Conservation (phyloP, 768 basidiomycete species). For the Collybiopsis confluens region DNA sequence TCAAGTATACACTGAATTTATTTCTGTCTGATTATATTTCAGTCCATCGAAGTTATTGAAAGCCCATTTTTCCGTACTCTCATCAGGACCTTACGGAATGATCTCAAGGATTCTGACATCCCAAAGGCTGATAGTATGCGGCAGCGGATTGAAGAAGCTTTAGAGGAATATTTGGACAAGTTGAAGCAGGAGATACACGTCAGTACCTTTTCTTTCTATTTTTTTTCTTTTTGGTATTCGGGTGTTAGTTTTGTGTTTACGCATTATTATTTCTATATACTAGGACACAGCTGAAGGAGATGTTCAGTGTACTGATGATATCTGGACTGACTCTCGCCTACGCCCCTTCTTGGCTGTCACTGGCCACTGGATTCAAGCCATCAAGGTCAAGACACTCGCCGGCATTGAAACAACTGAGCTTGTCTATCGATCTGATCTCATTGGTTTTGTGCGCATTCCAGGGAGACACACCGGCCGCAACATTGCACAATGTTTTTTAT, state of each 20-base stretch:
- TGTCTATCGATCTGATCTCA: neutral
- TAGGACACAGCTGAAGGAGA: neutral
- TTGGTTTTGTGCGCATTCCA: neutral
- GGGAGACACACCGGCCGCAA: neutral
- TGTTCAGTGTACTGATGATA: neutral
- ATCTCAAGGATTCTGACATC: slow-evolving; percentile 1
- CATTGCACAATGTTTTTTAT: neutral
- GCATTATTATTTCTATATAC: neutral
- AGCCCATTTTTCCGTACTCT: slow-evolving; percentile 6
- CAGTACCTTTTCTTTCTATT: too few species aligned
- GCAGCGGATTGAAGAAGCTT: neutral
- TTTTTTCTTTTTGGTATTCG: too few species aligned
- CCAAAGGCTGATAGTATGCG: neutral
- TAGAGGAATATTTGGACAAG: neutral
- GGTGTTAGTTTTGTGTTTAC: neutral
- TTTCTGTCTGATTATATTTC: neutral
- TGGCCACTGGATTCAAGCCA: neutral
- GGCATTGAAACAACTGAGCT: neutral
- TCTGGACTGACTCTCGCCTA: neutral
- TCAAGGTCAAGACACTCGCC: neutral
- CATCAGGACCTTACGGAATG: neutral
- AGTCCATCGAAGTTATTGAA: neutral
- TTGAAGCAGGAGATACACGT: neutral
- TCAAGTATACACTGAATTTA: neutral
- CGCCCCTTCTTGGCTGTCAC: neutral